phyloP scores from a whole-genome alignment of 2,329 filamentous ascomycete genomes.

The Catunica adiposa region DNA sequence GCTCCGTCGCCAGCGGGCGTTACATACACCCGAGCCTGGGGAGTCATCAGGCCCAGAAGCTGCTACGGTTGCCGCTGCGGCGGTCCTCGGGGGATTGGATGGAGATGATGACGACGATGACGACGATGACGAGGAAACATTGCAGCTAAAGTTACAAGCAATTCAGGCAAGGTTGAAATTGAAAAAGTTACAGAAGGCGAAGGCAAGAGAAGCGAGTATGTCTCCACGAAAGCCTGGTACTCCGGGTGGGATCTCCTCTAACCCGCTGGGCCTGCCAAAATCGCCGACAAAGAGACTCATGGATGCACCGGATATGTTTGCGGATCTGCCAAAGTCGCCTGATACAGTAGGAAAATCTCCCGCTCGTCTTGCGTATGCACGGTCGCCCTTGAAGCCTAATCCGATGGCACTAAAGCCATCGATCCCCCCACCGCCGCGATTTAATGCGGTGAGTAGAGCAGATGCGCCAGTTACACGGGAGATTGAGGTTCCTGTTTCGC shows the following conservation, averaged over 20 bases:
- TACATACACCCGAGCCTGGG: slow-evolving; percentile 14
- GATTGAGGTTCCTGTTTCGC: slow-evolving; percentile 8
- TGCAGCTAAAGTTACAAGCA: slow-evolving; percentile 70
- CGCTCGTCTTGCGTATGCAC: slow-evolving; percentile 11
- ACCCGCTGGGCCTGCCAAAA: not conserved
- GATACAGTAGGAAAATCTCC: slow-evolving; percentile 13
- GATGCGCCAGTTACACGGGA: slow-evolving; percentile 1
- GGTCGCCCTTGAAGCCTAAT: slow-evolving; percentile 6
- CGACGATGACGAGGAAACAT: slow-evolving; percentile 69
- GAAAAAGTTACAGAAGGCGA: slow-evolving; percentile 65
- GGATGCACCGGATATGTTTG: slow-evolving; percentile 10
- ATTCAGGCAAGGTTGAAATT: slow-evolving; percentile 78
- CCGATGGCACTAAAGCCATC: slow-evolving; percentile 7
- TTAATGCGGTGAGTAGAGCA: not conserved
- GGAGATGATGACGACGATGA: slow-evolving; percentile 29
- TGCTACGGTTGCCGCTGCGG: not conserved
- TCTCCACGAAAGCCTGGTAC: not conserved
- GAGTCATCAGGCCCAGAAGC: slow-evolving; percentile 10
- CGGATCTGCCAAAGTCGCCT: slow-evolving; percentile 11
- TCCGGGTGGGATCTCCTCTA: not conserved
- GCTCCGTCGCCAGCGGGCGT: slow-evolving; percentile 16
- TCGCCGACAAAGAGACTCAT: not conserved
- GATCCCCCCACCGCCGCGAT: slow-evolving; percentile 8
- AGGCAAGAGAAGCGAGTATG: slow-evolving; percentile 20
- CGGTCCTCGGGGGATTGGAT: slow-evolving; percentile 17